A percentile compares a stretch with the other conserved stretches of the same genome.
Conservation (phyloP, 1,284 basidiomycete genomes). For the Ganoderma lucidum region DNA sequence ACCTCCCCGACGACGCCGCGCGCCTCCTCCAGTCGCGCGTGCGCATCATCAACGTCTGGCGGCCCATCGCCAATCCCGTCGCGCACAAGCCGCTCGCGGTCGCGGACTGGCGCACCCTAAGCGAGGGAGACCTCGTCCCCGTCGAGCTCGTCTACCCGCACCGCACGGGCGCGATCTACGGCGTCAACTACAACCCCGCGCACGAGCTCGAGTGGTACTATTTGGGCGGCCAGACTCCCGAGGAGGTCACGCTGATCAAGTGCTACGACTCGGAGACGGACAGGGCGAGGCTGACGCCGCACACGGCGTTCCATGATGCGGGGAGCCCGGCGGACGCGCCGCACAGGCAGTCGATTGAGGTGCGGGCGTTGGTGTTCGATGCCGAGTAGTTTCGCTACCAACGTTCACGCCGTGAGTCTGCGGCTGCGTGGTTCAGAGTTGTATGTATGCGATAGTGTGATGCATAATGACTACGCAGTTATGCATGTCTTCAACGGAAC, state of each 20-base stretch:
- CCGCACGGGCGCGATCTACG: slow-evolving; percentile 47
- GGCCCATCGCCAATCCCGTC: slow-evolving; percentile 55
- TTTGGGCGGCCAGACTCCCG: slow-evolving; percentile 52
- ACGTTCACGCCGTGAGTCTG: no score
- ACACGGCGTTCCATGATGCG: slow-evolving; percentile 53
- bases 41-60: slow-evolving; percentile 65
- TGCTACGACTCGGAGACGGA: slow-evolving; percentile 52
- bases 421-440: no score
- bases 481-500: no score
- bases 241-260: slow-evolving; percentile 59
- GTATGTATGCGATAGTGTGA: no score
- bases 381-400: slow-evolving; percentile 25
- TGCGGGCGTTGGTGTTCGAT: slow-evolving; percentile 51
- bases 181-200: slow-evolving; percentile 45
- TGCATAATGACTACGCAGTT: no score
- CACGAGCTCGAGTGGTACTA: slow-evolving; percentile 54
- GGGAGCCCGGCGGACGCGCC: slow-evolving; percentile 49
- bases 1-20: slow-evolving; percentile 56
- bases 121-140: slow-evolving; percentile 45
- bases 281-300: slow-evolving; percentile 53
- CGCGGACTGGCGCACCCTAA: slow-evolving; percentile 52
- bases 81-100: slow-evolving; percentile 57
- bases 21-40: slow-evolving; percentile 58
- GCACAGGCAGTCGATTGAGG: slow-evolving; percentile 52
- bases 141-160: slow-evolving; percentile 45